Evolutionary conservation across 768 basidiomycete species (phyloP).

Genomic region (Pluteus cervinus): DNA sequence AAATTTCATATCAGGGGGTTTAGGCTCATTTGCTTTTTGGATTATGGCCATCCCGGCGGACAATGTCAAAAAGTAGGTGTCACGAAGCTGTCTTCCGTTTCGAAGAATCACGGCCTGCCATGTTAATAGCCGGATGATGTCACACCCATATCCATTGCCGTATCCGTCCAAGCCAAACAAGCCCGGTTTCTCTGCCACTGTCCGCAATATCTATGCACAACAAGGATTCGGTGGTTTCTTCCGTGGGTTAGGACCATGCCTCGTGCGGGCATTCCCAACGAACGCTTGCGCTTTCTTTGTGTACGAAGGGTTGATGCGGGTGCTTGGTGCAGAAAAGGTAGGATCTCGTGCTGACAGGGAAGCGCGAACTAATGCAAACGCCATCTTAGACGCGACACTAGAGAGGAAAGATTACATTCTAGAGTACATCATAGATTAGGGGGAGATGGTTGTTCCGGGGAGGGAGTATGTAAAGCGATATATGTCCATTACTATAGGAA

Average conservation of each 20-base stretch:
- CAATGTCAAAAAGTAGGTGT: constrained; percentile 73
- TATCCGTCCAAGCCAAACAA: constrained; percentile 30
- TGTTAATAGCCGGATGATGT: constrained; percentile 56
- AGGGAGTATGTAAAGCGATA: not conserved
- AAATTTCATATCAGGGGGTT: constrained; percentile 62
- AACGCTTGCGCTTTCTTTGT: constrained; percentile 78
- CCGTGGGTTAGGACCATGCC: constrained; percentile 61
- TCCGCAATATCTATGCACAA: constrained; percentile 44
- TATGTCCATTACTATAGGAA: not conserved
- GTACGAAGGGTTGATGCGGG: constrained; percentile 68
- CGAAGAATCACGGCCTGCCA: constrained; percentile 2
- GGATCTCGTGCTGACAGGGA: no score
- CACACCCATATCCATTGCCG: constrained; percentile 41
- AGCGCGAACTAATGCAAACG: no score
- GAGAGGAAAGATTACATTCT: no score
- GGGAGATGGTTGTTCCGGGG: not conserved
- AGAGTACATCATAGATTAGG: not conserved
- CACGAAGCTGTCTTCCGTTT: constrained; percentile 1
- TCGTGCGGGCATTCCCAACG: constrained; percentile 70
- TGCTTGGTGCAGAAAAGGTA: constrained; percentile 63
- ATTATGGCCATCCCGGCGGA: constrained; percentile 68
- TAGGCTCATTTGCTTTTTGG: constrained; percentile 62
- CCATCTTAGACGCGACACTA: constrained; percentile 12
- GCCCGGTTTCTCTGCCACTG: constrained; percentile 45
- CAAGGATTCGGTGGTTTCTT: constrained; percentile 54